Evolutionary conservation across 495 filamentous ascomycete species (phyloP).

Genomic region (Aspergillus egyptiacus): DNA sequence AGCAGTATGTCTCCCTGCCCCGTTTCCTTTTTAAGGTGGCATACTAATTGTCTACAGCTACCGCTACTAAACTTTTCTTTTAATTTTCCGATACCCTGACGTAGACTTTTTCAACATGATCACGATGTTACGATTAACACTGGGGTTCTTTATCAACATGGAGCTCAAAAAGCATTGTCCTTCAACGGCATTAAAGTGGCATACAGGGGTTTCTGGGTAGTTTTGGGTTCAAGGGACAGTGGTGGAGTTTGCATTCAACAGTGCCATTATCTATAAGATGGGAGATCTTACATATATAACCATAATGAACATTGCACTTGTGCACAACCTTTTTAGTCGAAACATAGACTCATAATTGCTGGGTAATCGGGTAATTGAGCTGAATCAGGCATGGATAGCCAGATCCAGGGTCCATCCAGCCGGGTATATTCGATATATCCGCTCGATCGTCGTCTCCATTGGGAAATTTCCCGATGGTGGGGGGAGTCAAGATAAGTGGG

Average conservation of each 20-base stretch:
- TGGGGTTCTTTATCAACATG: constrained; percentile 42
- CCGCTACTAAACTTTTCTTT: constrained; percentile 44
- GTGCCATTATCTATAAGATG: constrained; percentile 22
- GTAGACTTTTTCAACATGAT: constrained; percentile 58
- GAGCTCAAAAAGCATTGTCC: constrained; percentile 53
- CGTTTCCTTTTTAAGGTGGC: not conserved
- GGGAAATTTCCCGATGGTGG: constrained; percentile 17
- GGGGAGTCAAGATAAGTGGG: constrained; percentile 1
- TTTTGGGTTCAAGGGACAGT: constrained; percentile 33
- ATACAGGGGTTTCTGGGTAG: constrained; percentile 34
- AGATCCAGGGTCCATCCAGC: too few species aligned
- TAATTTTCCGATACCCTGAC: constrained; percentile 37
- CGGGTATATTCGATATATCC: not conserved
- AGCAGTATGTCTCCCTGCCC: constrained; percentile 31
- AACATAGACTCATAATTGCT: too few species aligned
- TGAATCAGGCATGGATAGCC: too few species aligned
- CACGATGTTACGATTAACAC: constrained; percentile 57
- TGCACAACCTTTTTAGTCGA: too few species aligned
- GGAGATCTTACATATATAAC: constrained; percentile 1
- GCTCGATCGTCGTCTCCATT: constrained; percentile 3
- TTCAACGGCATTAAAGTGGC: constrained; percentile 59
- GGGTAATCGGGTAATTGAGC: too few species aligned
- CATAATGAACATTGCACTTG: constrained; percentile 1
- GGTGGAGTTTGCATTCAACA: constrained; percentile 48
- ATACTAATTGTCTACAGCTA: constrained; percentile 31